Conservation (phyloP, 192 early-diverging fungal species). For the Backusella tuberculispora region DNA sequence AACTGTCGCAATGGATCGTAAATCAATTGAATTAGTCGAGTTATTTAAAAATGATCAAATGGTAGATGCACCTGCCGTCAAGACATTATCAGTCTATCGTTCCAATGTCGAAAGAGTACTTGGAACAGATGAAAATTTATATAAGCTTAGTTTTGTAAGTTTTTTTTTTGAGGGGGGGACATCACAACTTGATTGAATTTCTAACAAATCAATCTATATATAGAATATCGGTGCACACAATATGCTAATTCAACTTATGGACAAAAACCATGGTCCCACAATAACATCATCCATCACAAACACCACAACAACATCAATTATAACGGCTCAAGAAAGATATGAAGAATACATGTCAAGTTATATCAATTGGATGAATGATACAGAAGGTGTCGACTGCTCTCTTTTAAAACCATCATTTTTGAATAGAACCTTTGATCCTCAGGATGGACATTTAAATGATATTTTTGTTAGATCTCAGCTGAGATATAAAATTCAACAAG, state of each 20-base stretch:
- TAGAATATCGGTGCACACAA: constrained; percentile 23
- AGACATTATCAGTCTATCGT: constrained; percentile 25
- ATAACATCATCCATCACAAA: neutral
- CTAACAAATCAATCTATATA: no score
- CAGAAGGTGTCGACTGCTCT: constrained; percentile 24
- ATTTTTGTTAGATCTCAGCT: constrained; percentile 76
- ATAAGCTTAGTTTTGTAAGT: constrained; percentile 42
- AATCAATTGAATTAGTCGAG: constrained; percentile 62
- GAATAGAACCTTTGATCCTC: constrained; percentile 21
- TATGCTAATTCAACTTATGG: constrained; percentile 30
- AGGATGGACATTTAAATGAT: constrained; percentile 35
- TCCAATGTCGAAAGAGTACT: constrained; percentile 31
- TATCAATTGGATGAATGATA: constrained; percentile 37
- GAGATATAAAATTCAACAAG: constrained; percentile 95
- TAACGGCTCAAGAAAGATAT: constrained; percentile 6
- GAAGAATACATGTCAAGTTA: constrained; percentile 40
- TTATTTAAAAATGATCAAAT: constrained; percentile 65
- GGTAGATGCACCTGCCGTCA: constrained; percentile 29
- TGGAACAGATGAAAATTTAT: constrained; percentile 39
- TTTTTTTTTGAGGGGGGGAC: neutral
- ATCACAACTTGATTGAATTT: neutral
- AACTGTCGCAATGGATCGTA: constrained; percentile 64
- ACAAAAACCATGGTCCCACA: neutral
- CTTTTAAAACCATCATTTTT: constrained; percentile 27
- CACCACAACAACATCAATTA: neutral